Base-by-base conservation (phyloP, 306 rosid species). In the Leucaena leucocephala region DNA sequence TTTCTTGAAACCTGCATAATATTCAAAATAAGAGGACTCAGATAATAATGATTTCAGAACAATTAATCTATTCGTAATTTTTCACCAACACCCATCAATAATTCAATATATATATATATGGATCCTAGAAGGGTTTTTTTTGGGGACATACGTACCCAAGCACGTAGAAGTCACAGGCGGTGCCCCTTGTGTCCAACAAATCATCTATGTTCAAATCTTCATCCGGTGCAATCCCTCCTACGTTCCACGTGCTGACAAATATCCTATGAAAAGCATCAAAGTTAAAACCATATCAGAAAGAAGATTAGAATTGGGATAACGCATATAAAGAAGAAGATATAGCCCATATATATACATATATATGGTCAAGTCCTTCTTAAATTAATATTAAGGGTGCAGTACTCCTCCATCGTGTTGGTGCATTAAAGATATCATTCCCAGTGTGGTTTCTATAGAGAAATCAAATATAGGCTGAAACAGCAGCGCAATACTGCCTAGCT, bases 171-270 rank as follows among this genome's bases (percentile, higher is more conserved):
- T 94, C 97, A 82, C 91, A 92, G n/a, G 89, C 63, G 19, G 74
- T 59, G 66, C 71, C 78, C 72, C 78, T 16, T 79, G 82, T 85
- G 17, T 89, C 94, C 42, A 94, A 75, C 90, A 90, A 88, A 64
- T 88, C 93, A 78, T 86, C 86, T 13, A 94, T 40, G 11, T 85
- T 80, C 84, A 92, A 76, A 77, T 84, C 92, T 70, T 88, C 85
- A 33, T 84, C 75, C 2, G 98, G 97, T 86, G 93, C 92, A 88
- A 88, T 55, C 50, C 97, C 98, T 43, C 97, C 98, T 2, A 89
- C 91, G 86, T 94, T 94, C 98, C 98, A 94, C 36, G 98, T 92
- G 84, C 97, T 88, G 34, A 87, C 93, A 72, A 90, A 94, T 40
- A 92, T 75, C 87, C 98, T 74, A 10, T 73, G 49, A 87, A 76